A percentile compares a stretch with the other conserved stretches of the same genome.
phyloP scores from a whole-genome alignment of 2,329 filamentous ascomycete genomes.

The Rhexocercosporidium sp. region DNA sequence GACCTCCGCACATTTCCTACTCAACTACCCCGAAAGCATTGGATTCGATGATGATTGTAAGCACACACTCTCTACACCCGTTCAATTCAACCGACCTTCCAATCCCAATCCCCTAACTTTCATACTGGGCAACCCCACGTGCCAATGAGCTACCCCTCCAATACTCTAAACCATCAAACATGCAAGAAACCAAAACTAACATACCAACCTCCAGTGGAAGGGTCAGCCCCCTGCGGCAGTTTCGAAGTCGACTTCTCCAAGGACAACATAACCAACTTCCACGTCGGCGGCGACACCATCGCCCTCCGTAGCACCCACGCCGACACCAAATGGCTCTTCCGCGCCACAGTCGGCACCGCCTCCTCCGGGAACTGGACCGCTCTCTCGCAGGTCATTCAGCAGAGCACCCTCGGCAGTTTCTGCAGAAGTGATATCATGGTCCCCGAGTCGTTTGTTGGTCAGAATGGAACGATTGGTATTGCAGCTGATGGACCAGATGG shows the following conservation, averaged over 20 bases:
- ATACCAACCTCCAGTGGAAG: slow-evolving; percentile 38
- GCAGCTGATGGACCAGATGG: slow-evolving; percentile 60
- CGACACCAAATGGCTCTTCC: slow-evolving; percentile 61
- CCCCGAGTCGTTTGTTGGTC: slow-evolving; percentile 56
- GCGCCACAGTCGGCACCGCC: slow-evolving; percentile 57
- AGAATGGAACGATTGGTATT: slow-evolving; percentile 60
- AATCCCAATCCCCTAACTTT: background rate
- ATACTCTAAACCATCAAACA: background rate
- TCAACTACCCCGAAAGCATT: slow-evolving; percentile 54
- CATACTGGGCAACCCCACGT: background rate
- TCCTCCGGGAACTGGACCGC: slow-evolving; percentile 57
- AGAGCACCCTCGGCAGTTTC: slow-evolving; percentile 59
- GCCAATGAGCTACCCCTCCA: background rate
- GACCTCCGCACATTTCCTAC: slow-evolving; percentile 59
- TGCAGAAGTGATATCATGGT: slow-evolving; percentile 57
- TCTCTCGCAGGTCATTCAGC: slow-evolving; percentile 57
- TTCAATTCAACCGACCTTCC: background rate
- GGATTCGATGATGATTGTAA: slow-evolving; percentile 53
- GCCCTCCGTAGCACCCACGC: slow-evolving; percentile 52
- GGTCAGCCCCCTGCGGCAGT: slow-evolving; percentile 59
- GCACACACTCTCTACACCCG: background rate
- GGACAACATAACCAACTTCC: slow-evolving; percentile 62
- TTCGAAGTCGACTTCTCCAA: slow-evolving; percentile 52
- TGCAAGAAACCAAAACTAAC: background rate
- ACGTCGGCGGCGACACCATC: slow-evolving; percentile 62